Base-by-base conservation (phyloP, 2,329 filamentous ascomycete species). In the Alternaria novae-zelandiae region DNA sequence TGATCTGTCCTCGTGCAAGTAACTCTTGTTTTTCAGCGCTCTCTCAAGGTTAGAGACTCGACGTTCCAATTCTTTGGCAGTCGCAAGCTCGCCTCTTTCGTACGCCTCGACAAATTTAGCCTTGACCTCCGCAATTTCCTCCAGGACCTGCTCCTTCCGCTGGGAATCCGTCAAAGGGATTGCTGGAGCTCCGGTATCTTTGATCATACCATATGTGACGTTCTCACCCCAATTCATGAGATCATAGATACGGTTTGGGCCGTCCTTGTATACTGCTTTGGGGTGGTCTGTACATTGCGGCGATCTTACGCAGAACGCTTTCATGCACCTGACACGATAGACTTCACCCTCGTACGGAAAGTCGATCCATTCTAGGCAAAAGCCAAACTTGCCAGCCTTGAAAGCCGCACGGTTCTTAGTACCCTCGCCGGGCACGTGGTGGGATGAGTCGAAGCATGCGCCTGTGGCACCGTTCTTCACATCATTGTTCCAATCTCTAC, bases 201-300 rank as follows among this genome's bases (percentile, higher is more conserved):
- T 60, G 20, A 66, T 36, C 64, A 66, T 66, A 7, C 47, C 64
- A 47, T 51, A 66, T 3, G 17, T 61, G 12, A 44, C 50, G 5
- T n/a, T 21, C 15, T 55, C 41, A 7, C 23, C 23, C 13, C 43
- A 54, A 11, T 50, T 32, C 20, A 63, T 15, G 0, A 41, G 26
- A 7, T 50, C 46, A 25, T 64, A 66, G n/a, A 66, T 49, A n/a
- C 11, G 15, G 28, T 66, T 64, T 10, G 61, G 64, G 2, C 64
- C 61, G 17, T 66, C 61, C 21, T 66, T 66, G 12, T 43, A 49
- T 2, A 21, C 20, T 3, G 54, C n/a, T 28, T 55, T 63, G 4
- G 32, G 15, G 11, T 66, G 64, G 11, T 25, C 32, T 1, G 12
- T 55, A 28, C 64, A 63, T 15, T 59, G 56, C 2, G 41, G 20